These are phyloP conservation scores for Macrocystidia cucumis DNA, from an alignment of 1,284 basidiomycete species.

Conservation along the genomic window DNA sequence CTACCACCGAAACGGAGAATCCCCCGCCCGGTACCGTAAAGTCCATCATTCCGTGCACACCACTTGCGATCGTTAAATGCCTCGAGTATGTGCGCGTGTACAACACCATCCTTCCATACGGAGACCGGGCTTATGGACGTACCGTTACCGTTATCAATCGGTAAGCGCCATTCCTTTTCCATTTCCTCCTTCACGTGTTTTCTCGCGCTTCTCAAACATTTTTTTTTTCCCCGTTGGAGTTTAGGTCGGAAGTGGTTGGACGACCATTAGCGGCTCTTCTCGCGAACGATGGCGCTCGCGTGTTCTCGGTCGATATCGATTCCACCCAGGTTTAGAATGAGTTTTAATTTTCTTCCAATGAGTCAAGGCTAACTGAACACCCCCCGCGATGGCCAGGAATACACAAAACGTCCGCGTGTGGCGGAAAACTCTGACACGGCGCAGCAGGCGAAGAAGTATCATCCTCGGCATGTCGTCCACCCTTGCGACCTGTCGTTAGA, in stretches of 20 bases:
- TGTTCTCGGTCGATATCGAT: constrained; percentile 93
- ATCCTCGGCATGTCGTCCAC: constrained; percentile 81
- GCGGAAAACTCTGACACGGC: constrained; percentile 24
- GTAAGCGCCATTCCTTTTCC: constrained; percentile 28
- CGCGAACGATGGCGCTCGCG: constrained; percentile 92
- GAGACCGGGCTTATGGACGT: constrained; percentile 90
- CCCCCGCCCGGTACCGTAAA: constrained; percentile 82
- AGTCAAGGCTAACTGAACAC: constrained; percentile 1
- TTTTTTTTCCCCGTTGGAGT: too few species aligned
- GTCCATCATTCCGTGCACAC: constrained; percentile 95
- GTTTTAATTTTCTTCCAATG: neutral
- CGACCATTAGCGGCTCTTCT: constrained; percentile 90
- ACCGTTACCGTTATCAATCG: constrained; percentile 94
- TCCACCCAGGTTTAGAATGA: constrained; percentile 63
- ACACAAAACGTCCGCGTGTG: constrained; percentile 76
- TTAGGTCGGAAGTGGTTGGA: constrained; percentile 92
- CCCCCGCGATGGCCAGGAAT: constrained; percentile 50
- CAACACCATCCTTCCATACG: constrained; percentile 87
- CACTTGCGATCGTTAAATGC: constrained; percentile 93
- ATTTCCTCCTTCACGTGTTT: too few species aligned
- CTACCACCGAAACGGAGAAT: constrained; percentile 40
- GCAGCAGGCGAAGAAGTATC: constrained; percentile 42
- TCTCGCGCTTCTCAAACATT: too few species aligned
- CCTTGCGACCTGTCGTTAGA: constrained; percentile 61
- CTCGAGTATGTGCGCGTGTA: constrained; percentile 90